These are phyloP conservation scores for Sporothrix luriei DNA, from an alignment of 2,329 filamentous ascomycete genomes.

Conservation along the genomic window DNA sequence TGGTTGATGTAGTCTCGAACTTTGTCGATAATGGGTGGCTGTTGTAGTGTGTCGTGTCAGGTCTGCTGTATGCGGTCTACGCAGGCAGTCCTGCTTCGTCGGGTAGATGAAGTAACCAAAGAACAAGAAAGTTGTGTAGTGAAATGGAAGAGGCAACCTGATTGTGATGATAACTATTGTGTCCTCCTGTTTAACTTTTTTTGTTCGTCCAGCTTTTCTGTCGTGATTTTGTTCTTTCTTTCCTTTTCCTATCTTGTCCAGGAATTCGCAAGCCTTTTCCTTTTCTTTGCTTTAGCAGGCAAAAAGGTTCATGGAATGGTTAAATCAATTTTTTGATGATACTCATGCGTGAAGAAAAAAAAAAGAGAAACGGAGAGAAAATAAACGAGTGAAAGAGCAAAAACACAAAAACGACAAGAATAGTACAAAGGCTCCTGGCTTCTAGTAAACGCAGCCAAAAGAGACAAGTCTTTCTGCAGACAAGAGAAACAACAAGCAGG, in stretches of 20 bases:
- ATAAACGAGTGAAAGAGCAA: slow-evolving; percentile 44
- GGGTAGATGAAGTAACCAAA: too few relatives aligned
- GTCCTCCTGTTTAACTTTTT: slow-evolving; percentile 29
- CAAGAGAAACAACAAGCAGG: slow-evolving; percentile 14
- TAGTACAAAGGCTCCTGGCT: slow-evolving; percentile 32
- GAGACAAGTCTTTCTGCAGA: slow-evolving; percentile 19
- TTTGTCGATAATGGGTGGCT: not conserved
- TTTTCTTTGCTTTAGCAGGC: slow-evolving; percentile 43
- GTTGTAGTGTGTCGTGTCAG: not conserved
- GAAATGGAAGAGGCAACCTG: not conserved
- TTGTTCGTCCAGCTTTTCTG: not conserved
- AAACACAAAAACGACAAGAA: slow-evolving; percentile 55
- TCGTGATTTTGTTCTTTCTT: slow-evolving; percentile 15
- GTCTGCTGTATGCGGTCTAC: slow-evolving; percentile 28
- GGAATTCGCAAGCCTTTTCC: slow-evolving; percentile 11
- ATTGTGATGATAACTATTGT: slow-evolving; percentile 10
- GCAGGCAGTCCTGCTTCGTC: slow-evolving; percentile 12
- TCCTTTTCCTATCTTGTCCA: slow-evolving; percentile 7
- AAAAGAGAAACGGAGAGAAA: slow-evolving; percentile 36
- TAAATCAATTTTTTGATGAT: slow-evolving; percentile 37
- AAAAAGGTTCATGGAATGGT: slow-evolving; percentile 36
- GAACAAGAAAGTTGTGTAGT: slow-evolving; percentile 14
- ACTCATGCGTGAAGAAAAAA: slow-evolving; percentile 32
- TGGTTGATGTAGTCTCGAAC: not conserved
- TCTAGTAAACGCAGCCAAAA: slow-evolving; percentile 24